phyloP scores from a whole-genome alignment of 2,329 filamentous ascomycete species.

The Alternaria triticina region DNA sequence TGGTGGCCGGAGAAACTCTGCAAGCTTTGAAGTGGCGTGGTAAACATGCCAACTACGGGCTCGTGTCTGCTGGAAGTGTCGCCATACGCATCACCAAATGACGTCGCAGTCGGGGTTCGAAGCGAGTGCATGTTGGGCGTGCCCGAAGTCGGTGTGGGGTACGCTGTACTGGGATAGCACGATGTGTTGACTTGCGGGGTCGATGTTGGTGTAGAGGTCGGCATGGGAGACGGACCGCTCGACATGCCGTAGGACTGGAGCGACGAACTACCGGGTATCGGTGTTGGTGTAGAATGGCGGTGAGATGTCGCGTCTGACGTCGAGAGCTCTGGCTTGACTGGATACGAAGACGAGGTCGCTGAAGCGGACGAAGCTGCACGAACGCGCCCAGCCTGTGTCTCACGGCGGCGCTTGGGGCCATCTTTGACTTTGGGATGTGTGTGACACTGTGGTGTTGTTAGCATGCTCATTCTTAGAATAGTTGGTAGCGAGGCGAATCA shows the following conservation, averaged over 20 bases:
- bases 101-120: conserved; percentile 27
- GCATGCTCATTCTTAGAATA: conserved; percentile 23
- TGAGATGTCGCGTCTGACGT: conserved; percentile 28
- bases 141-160: conserved; percentile 33
- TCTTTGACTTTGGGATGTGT: conserved; percentile 54
- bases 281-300: conserved; percentile 42
- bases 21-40: conserved; percentile 38
- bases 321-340: conserved; percentile 36
- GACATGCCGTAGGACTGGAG: conserved; percentile 35
- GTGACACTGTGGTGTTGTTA: conserved; percentile 47
- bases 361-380: conserved; percentile 46
- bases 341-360: conserved; percentile 43
- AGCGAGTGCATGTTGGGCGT: conserved; percentile 29
- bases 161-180: conserved; percentile 30
- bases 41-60: conserved; percentile 40
- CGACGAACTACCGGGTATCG: conserved; percentile 29
- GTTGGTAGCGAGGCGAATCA: conserved; percentile 4
- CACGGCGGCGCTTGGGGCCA: conserved; percentile 51
- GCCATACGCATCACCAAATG: conserved; percentile 18
- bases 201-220: conserved; percentile 28
- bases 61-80: conserved; percentile 23
- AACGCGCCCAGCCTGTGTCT: conserved; percentile 47
- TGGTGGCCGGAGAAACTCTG: conserved; percentile 30
- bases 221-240: conserved; percentile 18
- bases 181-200: conserved; percentile 26